Conservation (phyloP, 148 eudicot species). For the Bassia scoparia region DNA sequence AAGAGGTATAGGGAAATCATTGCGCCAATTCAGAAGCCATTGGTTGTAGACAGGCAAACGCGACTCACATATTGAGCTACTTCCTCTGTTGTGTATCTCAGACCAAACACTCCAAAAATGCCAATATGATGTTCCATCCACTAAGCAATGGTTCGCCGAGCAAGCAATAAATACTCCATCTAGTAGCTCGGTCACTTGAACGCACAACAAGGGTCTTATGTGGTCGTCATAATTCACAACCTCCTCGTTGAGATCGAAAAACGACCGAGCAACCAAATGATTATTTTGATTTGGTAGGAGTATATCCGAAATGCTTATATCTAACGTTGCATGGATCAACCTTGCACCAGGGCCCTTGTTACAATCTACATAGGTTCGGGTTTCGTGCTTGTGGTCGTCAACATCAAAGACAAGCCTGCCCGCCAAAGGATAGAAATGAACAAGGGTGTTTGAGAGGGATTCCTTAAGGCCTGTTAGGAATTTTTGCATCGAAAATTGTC, state of each 20-base stretch:
- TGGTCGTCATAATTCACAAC: conserved; percentile 8
- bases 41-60: background rate
- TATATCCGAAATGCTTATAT: background rate
- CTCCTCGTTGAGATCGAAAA: too few relatives aligned
- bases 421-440: conserved; percentile 19
- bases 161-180: conserved; percentile 16
- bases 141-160: conserved; percentile 13
- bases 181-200: conserved; percentile 14
- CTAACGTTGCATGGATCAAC: conserved; percentile 16
- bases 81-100: conserved; percentile 11
- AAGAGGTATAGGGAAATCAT: background rate
- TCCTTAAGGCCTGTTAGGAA: conserved; percentile 7
- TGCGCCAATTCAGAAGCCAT: conserved; percentile 7
- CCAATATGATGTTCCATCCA: conserved; percentile 20
- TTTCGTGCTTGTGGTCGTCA: background rate
- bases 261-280: too few relatives aligned
- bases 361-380: background rate
- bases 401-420: conserved; percentile 6
- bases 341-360: conserved; percentile 22
- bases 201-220: conserved; percentile 1
- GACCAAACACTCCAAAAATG: conserved; percentile 23
- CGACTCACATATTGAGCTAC: background rate
- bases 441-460: conserved; percentile 8
- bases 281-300: background rate
- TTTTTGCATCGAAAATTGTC: background rate